A percentile compares a stretch with the other conserved stretches of the same genome.
Evolutionary conservation across 2,329 filamentous ascomycete genomes (phyloP).

Genomic region (Calycina marina): DNA sequence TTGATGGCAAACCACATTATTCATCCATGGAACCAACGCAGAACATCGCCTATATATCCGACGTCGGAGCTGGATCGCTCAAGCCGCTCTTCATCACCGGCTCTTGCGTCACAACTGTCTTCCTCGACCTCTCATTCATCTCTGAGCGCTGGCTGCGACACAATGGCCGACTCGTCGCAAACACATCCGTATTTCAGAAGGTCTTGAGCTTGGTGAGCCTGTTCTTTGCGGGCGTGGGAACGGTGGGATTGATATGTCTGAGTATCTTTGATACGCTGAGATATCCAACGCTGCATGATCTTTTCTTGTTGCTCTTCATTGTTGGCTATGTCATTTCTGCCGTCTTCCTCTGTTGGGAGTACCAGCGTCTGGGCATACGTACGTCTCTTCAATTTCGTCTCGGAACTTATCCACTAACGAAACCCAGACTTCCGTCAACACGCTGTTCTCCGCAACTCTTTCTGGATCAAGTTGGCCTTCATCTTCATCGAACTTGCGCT

Average conservation of each 20-base stretch:
- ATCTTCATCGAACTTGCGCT: conserved; percentile 67
- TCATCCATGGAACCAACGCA: conserved; percentile 43
- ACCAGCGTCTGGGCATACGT: conserved; percentile 69
- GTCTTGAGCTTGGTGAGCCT: conserved; percentile 47
- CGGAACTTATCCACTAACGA: conserved; percentile 1
- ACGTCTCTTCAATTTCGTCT: conserved; percentile 16
- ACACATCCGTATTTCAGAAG: conserved; percentile 49
- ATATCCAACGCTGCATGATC: conserved; percentile 53
- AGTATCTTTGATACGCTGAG: conserved; percentile 72
- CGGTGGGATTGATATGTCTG: conserved; percentile 65
- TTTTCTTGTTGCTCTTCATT: conserved; percentile 73
- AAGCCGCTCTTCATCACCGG: conserved; percentile 71
- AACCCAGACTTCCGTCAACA: conserved; percentile 52
- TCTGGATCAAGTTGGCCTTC: conserved; percentile 74
- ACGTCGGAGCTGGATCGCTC: conserved; percentile 44
- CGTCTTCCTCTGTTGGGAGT: conserved; percentile 78
- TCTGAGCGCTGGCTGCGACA: conserved; percentile 79
- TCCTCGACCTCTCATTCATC: conserved; percentile 68
- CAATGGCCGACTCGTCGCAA: conserved; percentile 60
- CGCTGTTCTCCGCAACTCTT: conserved; percentile 56
- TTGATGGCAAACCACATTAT: conserved; percentile 39
- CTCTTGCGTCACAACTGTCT: conserved; percentile 55
- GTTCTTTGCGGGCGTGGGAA: conserved; percentile 57
- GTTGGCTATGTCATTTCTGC: conserved; percentile 71
- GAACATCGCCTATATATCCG: conserved; percentile 57